Evolutionary conservation across 176 grass and related monocot genomes (phyloP).

Genomic region (Rhipidocladum racemiflorum): DNA sequence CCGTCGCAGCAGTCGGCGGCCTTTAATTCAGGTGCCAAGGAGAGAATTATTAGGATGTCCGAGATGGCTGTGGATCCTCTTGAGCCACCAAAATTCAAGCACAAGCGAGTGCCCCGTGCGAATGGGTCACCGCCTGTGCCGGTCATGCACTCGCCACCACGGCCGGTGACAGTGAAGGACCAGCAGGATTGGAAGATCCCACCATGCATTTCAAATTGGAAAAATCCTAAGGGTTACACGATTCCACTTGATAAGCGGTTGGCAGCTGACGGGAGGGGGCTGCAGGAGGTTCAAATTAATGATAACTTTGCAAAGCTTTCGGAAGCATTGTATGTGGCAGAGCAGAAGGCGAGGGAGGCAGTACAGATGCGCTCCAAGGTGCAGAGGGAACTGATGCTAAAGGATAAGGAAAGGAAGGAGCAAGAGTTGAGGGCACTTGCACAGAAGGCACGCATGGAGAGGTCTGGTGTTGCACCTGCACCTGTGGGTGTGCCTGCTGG

Average conservation of each 20-base stretch:
- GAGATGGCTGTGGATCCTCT: conserved; percentile 78
- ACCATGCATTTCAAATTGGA: conserved; percentile 99
- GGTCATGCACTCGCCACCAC: conserved; percentile 87
- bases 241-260: conserved; percentile 93
- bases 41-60: conserved; percentile 92
- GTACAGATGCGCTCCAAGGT: conserved; percentile 96
- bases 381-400: conserved; percentile 80
- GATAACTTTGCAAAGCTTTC: conserved; percentile 97
- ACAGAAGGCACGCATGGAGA: conserved; percentile 87
- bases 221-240: conserved; percentile 97
- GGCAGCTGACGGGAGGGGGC: conserved; percentile 84
- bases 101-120: conserved; percentile 82
- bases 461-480: conserved; percentile 73
- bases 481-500: conserved; percentile 29
- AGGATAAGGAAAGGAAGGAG: conserved; percentile 97
- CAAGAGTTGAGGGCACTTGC: conserved; percentile 88
- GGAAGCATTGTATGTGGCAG: conserved; percentile 85
- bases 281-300: conserved; percentile 98
- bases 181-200: conserved; percentile 99
- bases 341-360: conserved; percentile 96
- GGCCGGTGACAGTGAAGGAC: conserved; percentile 92
- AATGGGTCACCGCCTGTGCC: conserved; percentile 86
- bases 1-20: conserved; percentile 89
- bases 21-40: conserved; percentile 94
- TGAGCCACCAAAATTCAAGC: conserved; percentile 96